Percentiles rank a stretch among this genome's conserved stretches.
Evolutionary conservation across 108 stramenopile species (phyloP).

Genomic region (Hondaea fermentalgiana): DNA sequence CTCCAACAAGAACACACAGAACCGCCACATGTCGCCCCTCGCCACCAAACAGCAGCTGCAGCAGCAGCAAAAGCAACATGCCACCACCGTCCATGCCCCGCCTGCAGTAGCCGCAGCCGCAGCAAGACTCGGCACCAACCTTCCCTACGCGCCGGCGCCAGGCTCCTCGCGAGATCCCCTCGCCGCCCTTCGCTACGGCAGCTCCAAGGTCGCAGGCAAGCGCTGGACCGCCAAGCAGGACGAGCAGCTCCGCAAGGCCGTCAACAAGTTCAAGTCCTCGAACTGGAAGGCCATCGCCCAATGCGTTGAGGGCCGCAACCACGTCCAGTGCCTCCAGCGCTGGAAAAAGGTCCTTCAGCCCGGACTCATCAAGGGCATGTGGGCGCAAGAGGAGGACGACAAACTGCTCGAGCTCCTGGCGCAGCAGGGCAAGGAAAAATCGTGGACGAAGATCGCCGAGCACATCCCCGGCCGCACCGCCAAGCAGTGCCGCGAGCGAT

Average conservation of each 20-base stretch:
- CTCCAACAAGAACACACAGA: no score
- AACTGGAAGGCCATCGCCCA: constrained; percentile 55
- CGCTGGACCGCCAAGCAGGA: constrained; percentile 48
- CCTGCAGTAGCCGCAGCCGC: neutral
- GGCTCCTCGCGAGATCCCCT: neutral
- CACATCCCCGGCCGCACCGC: constrained; percentile 11
- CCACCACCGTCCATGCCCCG: neutral
- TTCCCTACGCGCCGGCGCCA: neutral
- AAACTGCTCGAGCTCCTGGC: neutral
- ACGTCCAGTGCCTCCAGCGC: constrained; percentile 55
- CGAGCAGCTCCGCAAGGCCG: constrained; percentile 37
- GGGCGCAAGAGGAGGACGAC: neutral
- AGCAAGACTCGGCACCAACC: neutral
- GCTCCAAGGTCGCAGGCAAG: neutral
- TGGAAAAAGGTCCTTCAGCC: constrained; percentile 57
- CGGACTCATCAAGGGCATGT: constrained; percentile 44
- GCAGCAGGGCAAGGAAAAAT: neutral
- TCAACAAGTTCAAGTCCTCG: constrained; percentile 39
- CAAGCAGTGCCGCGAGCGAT: constrained; percentile 32
- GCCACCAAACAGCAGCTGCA: no score
- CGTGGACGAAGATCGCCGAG: neutral
- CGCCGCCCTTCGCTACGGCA: neutral
- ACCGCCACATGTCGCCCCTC: no score
- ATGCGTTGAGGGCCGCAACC: neutral
- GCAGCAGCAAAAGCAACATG: no score